Conservation (phyloP, 306 rosid species). For the Cucurbita pepo region DNA sequence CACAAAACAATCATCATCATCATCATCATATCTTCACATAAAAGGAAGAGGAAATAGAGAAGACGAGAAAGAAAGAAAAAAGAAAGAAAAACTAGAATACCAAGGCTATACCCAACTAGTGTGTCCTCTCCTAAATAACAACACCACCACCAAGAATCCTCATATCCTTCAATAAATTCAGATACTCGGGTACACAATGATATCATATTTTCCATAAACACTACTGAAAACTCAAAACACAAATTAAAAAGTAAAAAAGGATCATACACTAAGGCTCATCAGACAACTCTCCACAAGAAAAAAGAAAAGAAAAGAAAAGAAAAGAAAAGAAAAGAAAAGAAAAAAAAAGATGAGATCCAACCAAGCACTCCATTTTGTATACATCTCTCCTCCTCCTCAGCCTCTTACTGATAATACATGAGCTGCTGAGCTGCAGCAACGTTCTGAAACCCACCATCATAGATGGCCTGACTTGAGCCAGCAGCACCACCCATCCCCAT, state of each 20-base stretch:
- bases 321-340: constrained; percentile 15
- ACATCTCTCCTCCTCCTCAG: background rate
- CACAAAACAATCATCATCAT: background rate
- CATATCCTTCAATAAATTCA: background rate
- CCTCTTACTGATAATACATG: constrained; percentile 76
- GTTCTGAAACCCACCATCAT: constrained; percentile 88
- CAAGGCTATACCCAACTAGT: background rate
- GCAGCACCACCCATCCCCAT: constrained; percentile 50
- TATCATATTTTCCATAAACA: background rate
- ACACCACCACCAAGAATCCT: background rate
- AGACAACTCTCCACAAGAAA: constrained; percentile 18
- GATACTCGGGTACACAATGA: constrained; percentile 3
- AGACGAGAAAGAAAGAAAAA: too few species aligned
- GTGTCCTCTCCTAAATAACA: background rate
- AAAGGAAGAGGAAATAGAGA: background rate
- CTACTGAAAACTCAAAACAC: background rate
- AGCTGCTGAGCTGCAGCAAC: constrained; percentile 84
- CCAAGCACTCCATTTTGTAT: constrained; percentile 6
- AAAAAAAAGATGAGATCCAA: constrained; percentile 12
- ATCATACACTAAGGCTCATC: constrained; percentile 27
- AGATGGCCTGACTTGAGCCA: constrained; percentile 93
- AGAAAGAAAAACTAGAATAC: background rate
- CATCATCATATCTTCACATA: background rate
- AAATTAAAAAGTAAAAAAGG: background rate
- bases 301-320: constrained; percentile 14